These are phyloP conservation scores for Priceomyces haplophilus DNA, from an alignment of 805 yeast species.

Conservation along the genomic window DNA sequence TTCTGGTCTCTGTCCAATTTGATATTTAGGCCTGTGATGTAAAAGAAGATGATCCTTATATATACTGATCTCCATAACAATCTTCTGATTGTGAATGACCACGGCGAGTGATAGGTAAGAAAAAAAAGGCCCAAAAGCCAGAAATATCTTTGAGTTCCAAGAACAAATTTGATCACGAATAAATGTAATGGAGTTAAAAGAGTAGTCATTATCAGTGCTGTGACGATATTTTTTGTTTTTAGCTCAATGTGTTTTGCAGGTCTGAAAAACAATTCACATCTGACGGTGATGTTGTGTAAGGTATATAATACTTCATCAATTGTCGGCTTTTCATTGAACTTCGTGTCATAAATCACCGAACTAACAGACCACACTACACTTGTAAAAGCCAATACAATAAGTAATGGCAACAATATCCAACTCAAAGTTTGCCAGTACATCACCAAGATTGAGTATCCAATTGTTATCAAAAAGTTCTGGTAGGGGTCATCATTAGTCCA, in stretches of 20 bases:
- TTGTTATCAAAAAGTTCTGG: conserved; percentile 42
- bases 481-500: conserved; percentile 56
- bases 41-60: conserved; percentile 34
- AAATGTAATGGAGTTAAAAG: conserved; percentile 45
- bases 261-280: conserved; percentile 39
- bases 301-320: conserved; percentile 51
- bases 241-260: conserved; percentile 36
- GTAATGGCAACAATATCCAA: conserved; percentile 36
- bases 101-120: conserved; percentile 47
- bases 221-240: conserved; percentile 23
- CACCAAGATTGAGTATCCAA: conserved; percentile 36
- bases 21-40: conserved; percentile 42
- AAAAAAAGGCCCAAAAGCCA: conserved; percentile 37
- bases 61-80: conserved; percentile 51
- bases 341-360: conserved; percentile 40
- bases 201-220: conserved; percentile 27
- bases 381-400: conserved; percentile 35
- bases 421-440: conserved; percentile 43
- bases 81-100: conserved; percentile 43
- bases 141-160: conserved; percentile 31
- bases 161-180: conserved; percentile 27
- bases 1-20: conserved; percentile 11
- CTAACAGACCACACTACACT: conserved; percentile 45
- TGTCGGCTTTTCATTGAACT: conserved; percentile 47
- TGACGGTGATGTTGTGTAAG: conserved; percentile 42